These are phyloP conservation scores for Strobilomyces echinocephalus DNA, from an alignment of 768 basidiomycete species.

Conservation along the genomic window DNA sequence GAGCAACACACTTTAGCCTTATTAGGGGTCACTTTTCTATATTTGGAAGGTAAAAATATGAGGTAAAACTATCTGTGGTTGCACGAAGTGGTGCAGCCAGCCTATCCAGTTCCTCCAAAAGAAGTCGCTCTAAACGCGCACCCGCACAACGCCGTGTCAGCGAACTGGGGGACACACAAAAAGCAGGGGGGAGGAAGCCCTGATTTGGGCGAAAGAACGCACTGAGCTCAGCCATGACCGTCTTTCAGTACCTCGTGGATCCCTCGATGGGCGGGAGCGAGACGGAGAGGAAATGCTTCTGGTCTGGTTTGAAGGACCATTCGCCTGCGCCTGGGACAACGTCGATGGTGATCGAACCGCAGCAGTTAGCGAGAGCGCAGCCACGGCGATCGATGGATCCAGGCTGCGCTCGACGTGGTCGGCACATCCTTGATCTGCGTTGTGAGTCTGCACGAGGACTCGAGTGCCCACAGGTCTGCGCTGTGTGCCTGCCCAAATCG, in stretches of 20 bases:
- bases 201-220: conserved; percentile 14
- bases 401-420: conserved; percentile 42
- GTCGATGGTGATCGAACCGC: conserved; percentile 47
- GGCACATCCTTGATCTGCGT: conserved; percentile 45
- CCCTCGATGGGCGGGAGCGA: conserved; percentile 47
- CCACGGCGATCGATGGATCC: conserved; percentile 33
- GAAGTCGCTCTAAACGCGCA: conserved; percentile 35
- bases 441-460: conserved; percentile 47
- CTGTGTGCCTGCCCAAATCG: conserved; percentile 53
- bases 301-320: conserved; percentile 32
- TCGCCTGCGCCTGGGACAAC: conserved; percentile 37
- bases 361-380: conserved; percentile 46
- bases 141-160: conserved; percentile 2
- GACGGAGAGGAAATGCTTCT: conserved; percentile 55
- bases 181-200: not conserved
- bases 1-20: no score
- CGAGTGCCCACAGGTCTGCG: conserved; percentile 65
- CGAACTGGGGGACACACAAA: not conserved
- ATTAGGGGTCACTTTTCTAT: no score
- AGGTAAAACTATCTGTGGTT: no score
- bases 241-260: conserved; percentile 41
- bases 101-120: conserved; percentile 45
- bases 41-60: no score
- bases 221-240: conserved; percentile 52
- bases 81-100: conserved; percentile 38